These are phyloP conservation scores for Hericium coralloides DNA, from an alignment of 768 basidiomycete genomes.

Conservation along the genomic window DNA sequence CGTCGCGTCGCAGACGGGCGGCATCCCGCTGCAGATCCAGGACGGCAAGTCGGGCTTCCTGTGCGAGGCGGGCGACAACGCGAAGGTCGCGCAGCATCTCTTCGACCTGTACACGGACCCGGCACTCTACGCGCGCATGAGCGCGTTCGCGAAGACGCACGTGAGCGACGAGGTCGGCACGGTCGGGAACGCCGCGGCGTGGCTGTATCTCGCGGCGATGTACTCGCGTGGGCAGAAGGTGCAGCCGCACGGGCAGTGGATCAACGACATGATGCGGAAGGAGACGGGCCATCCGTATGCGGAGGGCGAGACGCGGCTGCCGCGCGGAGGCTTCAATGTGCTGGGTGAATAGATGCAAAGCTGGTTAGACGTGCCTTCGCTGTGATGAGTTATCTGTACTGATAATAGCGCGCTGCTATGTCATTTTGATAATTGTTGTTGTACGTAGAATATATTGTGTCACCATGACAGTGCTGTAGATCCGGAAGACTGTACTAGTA, in stretches of 20 bases:
- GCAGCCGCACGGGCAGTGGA: slow-evolving; percentile 74
- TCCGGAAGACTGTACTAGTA: too few species aligned
- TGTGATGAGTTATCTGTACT: background rate
- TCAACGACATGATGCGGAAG: slow-evolving; percentile 71
- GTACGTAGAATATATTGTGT: background rate
- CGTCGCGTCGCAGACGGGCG: slow-evolving; percentile 78
- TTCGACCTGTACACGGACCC: slow-evolving; percentile 73
- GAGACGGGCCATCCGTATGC: slow-evolving; percentile 68
- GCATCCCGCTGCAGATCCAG: slow-evolving; percentile 87
- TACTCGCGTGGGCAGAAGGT: slow-evolving; percentile 68
- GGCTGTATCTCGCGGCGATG: slow-evolving; percentile 73
- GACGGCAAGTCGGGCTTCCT: slow-evolving; percentile 86
- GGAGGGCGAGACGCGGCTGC: slow-evolving; percentile 61
- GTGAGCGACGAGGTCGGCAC: slow-evolving; percentile 82
- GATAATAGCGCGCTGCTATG: background rate
- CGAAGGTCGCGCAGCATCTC: slow-evolving; percentile 65
- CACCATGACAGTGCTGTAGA: too few species aligned
- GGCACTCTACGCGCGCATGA: slow-evolving; percentile 36
- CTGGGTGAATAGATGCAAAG: slow-evolving; percentile 1
- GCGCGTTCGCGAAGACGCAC: slow-evolving; percentile 53
- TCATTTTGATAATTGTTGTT: background rate
- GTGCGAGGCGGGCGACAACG: slow-evolving; percentile 68
- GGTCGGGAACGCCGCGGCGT: slow-evolving; percentile 65
- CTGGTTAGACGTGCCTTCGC: background rate
- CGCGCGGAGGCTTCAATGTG: slow-evolving; percentile 30